phyloP scores from a whole-genome alignment of 1,139 yeast genomes.

The Casaregolazyma suthepensis region DNA sequence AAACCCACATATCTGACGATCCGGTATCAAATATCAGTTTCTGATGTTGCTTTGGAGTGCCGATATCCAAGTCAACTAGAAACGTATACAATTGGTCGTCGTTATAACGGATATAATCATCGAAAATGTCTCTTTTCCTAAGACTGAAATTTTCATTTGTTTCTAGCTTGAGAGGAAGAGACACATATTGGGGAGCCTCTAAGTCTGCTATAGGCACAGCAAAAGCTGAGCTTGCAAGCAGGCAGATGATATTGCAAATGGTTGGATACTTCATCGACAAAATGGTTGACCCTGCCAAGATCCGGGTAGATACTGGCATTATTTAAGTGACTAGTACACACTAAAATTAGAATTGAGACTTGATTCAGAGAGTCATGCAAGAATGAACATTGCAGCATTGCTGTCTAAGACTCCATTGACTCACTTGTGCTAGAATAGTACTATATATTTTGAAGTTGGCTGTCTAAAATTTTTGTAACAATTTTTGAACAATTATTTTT shows the following conservation, averaged over 20 bases:
- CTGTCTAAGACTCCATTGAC: no score
- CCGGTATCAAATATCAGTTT: conserved; percentile 50
- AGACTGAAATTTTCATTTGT: background rate
- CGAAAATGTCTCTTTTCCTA: conserved; percentile 12
- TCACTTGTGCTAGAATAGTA: no score
- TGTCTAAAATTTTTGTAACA: no score
- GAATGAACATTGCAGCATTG: no score
- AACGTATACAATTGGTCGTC: conserved; percentile 32
- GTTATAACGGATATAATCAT: conserved; percentile 31
- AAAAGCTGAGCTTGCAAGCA: background rate
- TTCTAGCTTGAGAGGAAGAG: background rate
- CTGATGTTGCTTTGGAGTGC: conserved; percentile 21
- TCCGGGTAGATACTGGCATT: no score
- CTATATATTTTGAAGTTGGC: no score
- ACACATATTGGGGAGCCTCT: background rate
- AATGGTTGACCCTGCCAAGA: no score
- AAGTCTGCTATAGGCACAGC: background rate
- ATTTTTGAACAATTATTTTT: no score
- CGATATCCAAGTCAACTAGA: conserved; percentile 25
- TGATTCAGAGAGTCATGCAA: no score
- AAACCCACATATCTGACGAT: conserved; percentile 61
- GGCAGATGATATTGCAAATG: background rate
- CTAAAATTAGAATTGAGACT: no score
- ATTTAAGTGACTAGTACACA: no score
- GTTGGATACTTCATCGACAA: background rate